A percentile compares a stretch with the other conserved stretches of the same genome.
These are phyloP conservation scores for Polytrichum formosum DNA, from an alignment of 225 moss, liverwort and hornwort genomes.

Conservation along the genomic window DNA sequence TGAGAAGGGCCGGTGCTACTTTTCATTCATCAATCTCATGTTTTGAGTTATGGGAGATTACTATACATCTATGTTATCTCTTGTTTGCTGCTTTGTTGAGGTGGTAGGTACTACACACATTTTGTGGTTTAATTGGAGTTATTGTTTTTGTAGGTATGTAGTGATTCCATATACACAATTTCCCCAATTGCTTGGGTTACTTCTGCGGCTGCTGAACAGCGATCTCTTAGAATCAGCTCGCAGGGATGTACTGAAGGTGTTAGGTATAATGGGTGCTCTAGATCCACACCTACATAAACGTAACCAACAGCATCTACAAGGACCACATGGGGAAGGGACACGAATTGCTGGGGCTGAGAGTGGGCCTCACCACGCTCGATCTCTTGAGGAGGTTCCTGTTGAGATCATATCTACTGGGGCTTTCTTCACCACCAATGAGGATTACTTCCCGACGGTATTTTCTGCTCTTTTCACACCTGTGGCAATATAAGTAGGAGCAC, in stretches of 20 bases:
- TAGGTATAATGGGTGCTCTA: slow-evolving; percentile 97
- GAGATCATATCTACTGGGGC: slow-evolving; percentile 87
- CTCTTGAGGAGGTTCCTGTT: slow-evolving; percentile 86
- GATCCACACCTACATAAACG: slow-evolving; percentile 95
- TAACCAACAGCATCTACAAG: slow-evolving; percentile 77
- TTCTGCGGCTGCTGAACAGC: slow-evolving; percentile 81
- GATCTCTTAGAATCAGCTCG: slow-evolving; percentile 84
- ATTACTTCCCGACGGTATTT: slow-evolving; percentile 88
- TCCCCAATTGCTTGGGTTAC: slow-evolving; percentile 73
- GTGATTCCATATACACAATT: slow-evolving; percentile 85
- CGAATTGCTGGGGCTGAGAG: slow-evolving; percentile 71
- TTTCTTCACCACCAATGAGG: slow-evolving; percentile 80
- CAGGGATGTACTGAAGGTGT: slow-evolving; percentile 89
- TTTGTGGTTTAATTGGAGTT: background rate
- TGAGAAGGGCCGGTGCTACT: no score
- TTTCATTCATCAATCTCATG: no score
- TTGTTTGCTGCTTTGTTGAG: slow-evolving; percentile 41
- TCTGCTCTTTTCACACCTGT: background rate
- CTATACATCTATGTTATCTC: background rate
- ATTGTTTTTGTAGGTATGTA: slow-evolving; percentile 72
- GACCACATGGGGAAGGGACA: slow-evolving; percentile 68
- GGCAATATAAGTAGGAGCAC: no score
- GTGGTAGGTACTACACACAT: slow-evolving; percentile 21
- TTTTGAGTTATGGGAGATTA: background rate
- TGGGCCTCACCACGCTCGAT: slow-evolving; percentile 83